Evolutionary conservation across 768 basidiomycete species (phyloP).

Genomic region (Lanmaoa pseudosensibilis): DNA sequence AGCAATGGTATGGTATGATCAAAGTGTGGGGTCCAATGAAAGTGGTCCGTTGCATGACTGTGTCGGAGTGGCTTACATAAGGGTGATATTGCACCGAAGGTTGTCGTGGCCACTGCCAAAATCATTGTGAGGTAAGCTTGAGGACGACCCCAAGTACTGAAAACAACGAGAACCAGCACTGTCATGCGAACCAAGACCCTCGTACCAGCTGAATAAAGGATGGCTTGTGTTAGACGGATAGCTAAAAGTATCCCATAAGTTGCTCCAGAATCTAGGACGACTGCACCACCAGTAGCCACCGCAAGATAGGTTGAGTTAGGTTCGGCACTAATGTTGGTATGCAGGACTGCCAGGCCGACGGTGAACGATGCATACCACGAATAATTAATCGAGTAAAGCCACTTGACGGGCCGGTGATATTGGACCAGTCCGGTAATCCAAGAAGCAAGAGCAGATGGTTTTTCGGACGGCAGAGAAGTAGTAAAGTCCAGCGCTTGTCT

Average conservation of each 20-base stretch:
- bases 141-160: conserved; percentile 10
- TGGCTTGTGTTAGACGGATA: conserved; percentile 17
- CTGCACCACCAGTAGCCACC: conserved; percentile 19
- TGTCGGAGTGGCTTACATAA: too few relatives aligned
- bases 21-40: too few relatives aligned
- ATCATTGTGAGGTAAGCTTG: not conserved
- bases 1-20: too few relatives aligned
- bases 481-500: conserved; percentile 29
- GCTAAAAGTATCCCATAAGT: conserved; percentile 23
- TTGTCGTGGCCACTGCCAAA: conserved; percentile 17
- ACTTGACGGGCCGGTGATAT: conserved; percentile 25
- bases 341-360: not conserved
- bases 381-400: conserved; percentile 21
- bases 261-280: conserved; percentile 16
- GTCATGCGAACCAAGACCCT: conserved; percentile 20
- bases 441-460: conserved; percentile 22
- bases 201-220: conserved; percentile 21
- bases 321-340: conserved; percentile 13
- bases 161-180: conserved; percentile 3
- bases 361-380: conserved; percentile 10
- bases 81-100: not conserved
- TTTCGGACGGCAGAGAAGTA: too few relatives aligned
- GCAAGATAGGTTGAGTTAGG: conserved; percentile 17
- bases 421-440: conserved; percentile 30
- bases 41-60: too few relatives aligned